Evolutionary conservation across 805 yeast genomes (phyloP).

Genomic region (Brettanomyces custersianus): DNA sequence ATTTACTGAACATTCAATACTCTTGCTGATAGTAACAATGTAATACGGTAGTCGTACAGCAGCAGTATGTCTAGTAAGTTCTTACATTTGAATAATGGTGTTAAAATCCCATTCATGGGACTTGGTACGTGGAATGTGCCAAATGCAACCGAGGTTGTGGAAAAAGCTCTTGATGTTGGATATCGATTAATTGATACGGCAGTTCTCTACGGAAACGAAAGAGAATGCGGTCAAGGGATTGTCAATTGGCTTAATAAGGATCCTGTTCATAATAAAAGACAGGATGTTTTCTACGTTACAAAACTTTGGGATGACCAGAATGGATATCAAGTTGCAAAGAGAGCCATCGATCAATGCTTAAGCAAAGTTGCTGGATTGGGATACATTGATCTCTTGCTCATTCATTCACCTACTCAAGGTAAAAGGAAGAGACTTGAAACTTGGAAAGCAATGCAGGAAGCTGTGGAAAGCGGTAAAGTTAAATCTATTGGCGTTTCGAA

Average conservation of each 20-base stretch:
- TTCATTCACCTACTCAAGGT: slow-evolving; percentile 54
- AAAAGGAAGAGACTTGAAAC: slow-evolving; percentile 45
- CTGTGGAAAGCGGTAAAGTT: slow-evolving; percentile 47
- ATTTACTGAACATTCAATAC: too few relatives aligned
- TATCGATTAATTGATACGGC: slow-evolving; percentile 43
- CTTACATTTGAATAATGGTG: slow-evolving; percentile 45
- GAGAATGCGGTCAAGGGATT: slow-evolving; percentile 41
- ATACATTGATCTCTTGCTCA: slow-evolving; percentile 66
- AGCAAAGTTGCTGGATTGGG: slow-evolving; percentile 41
- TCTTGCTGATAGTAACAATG: too few relatives aligned
- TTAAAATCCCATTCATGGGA: slow-evolving; percentile 39
- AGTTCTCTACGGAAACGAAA: slow-evolving; percentile 37
- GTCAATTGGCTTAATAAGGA: slow-evolving; percentile 29
- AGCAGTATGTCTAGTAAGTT: neutral
- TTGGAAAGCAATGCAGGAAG: slow-evolving; percentile 69
- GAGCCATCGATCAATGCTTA: slow-evolving; percentile 50
- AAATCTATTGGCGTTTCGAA: slow-evolving; percentile 74
- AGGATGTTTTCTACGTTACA: slow-evolving; percentile 55
- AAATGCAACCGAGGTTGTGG: slow-evolving; percentile 30
- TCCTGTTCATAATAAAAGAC: slow-evolving; percentile 31
- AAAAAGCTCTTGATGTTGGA: slow-evolving; percentile 35
- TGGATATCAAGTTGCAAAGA: slow-evolving; percentile 48
- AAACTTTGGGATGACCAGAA: slow-evolving; percentile 65
- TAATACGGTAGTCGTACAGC: too few relatives aligned
- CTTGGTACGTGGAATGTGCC: slow-evolving; percentile 41